phyloP scores from a whole-genome alignment of 2,329 filamentous ascomycete genomes.

The Chaetomiaceae sp. region DNA sequence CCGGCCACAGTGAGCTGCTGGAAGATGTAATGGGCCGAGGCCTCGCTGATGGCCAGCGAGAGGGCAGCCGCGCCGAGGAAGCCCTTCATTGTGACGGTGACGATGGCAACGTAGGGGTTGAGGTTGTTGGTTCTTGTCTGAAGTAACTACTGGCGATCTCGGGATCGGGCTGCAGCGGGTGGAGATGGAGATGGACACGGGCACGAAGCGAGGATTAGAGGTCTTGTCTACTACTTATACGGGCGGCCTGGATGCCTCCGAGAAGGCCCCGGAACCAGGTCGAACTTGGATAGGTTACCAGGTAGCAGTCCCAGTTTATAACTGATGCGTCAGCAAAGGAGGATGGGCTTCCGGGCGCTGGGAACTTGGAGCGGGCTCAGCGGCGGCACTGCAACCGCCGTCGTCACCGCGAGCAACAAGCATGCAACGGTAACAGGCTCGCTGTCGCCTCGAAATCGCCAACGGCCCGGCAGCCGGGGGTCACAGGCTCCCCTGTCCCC shows the following conservation, averaged over 20 bases:
- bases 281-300: not conserved
- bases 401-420: no score
- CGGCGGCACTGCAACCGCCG: no score
- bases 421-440: not conserved
- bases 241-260: not conserved
- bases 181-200: no score
- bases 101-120: no score
- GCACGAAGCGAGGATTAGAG: no score
- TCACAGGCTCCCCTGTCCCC: not conserved
- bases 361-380: not conserved
- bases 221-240: not conserved
- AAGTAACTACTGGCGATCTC: not conserved
- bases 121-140: not conserved
- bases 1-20: slow-evolving; percentile 33
- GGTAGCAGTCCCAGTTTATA: not conserved
- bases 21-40: slow-evolving; percentile 41
- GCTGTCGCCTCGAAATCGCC: not conserved
- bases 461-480: slow-evolving; percentile 12
- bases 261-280: not conserved
- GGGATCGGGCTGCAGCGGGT: not conserved
- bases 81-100: slow-evolving; percentile 23
- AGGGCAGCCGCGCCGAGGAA: slow-evolving; percentile 20
- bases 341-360: not conserved
- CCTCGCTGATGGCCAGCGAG: slow-evolving; percentile 32
- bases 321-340: not conserved